Percentiles rank a stretch among this genome's conserved stretches.
These are phyloP conservation scores for Teratosphaeria pseudoeucalypti DNA, from an alignment of 2,329 filamentous ascomycete species.

Conservation along the genomic window DNA sequence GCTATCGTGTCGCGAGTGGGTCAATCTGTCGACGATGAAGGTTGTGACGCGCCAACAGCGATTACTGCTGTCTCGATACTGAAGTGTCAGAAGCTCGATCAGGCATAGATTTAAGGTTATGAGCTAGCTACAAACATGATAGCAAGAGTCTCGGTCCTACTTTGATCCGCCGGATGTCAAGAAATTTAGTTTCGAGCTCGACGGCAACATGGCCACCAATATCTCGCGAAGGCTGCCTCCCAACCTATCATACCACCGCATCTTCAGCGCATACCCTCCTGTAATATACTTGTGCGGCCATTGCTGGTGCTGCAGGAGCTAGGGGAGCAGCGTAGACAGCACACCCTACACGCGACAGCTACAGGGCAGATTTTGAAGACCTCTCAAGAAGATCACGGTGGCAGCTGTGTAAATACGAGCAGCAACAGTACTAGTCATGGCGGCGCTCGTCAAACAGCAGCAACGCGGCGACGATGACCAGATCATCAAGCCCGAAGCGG, in stretches of 20 bases:
- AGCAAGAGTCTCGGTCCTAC: background rate
- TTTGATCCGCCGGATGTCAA: background rate
- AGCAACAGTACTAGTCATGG: slow-evolving; percentile 10
- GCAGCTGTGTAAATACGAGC: background rate
- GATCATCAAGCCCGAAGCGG: slow-evolving; percentile 84
- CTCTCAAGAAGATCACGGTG: background rate
- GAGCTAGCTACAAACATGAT: background rate
- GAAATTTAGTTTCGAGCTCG: background rate
- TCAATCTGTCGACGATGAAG: background rate
- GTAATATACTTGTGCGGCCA: slow-evolving; percentile 1
- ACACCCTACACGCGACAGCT: background rate
- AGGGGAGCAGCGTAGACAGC: background rate
- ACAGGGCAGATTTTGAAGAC: background rate
- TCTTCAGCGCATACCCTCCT: background rate
- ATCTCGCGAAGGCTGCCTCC: background rate
- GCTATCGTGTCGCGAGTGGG: background rate
- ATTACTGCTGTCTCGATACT: background rate
- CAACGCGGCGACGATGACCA: slow-evolving; percentile 54
- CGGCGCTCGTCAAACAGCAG: slow-evolving; percentile 23
- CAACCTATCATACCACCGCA: background rate
- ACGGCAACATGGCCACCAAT: background rate
- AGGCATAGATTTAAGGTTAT: background rate
- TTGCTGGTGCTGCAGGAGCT: slow-evolving; percentile 4
- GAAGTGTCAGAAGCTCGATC: background rate
- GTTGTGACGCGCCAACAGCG: background rate